These are phyloP conservation scores for Nosema muscidifuracis DNA, from an alignment of 371 early-diverging fungal genomes.

Conservation along the genomic window DNA sequence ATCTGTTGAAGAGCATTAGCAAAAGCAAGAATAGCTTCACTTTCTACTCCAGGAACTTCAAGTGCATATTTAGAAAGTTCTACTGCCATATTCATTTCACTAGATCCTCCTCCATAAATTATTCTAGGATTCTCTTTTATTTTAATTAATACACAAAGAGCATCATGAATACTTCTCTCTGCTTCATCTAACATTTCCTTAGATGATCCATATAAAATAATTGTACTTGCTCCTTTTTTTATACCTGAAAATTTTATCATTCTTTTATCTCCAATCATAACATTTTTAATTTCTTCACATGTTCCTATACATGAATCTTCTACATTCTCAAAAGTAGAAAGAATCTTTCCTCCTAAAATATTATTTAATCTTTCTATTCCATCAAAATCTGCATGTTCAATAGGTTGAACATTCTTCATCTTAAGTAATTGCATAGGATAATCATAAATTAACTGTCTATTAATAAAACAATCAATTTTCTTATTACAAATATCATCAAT, in stretches of 20 bases:
- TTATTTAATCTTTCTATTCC: constrained; percentile 82
- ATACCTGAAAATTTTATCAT: constrained; percentile 75
- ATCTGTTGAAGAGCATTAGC: constrained; percentile 85
- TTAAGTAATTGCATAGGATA: constrained; percentile 96
- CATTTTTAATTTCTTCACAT: constrained; percentile 87
- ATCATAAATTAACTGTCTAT: constrained; percentile 99
- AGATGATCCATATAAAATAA: constrained; percentile 92
- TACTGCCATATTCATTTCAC: constrained; percentile 87
- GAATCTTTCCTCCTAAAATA: constrained; percentile 77
- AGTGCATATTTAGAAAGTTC: constrained; percentile 83
- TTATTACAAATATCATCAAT: constrained; percentile 78
- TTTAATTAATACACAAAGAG: constrained; percentile 86
- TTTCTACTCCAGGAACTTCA: constrained; percentile 80
- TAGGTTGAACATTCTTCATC: constrained; percentile 82
- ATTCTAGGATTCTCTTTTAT: constrained; percentile 79
- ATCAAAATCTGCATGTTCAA: constrained; percentile 98
- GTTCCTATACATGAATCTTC: constrained; percentile 79
- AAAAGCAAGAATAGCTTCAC: constrained; percentile 90
- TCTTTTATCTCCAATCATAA: constrained; percentile 89
- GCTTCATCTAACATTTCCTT: constrained; percentile 94
- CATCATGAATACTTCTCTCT: constrained; percentile 95
- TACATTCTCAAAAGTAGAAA: constrained; percentile 81
- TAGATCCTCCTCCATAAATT: constrained; percentile 78
- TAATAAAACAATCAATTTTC: constrained; percentile 79
- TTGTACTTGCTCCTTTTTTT: constrained; percentile 87